A percentile compares a stretch with the other conserved stretches of the same genome.
Conservation (phyloP, 2,329 filamentous ascomycete genomes). For the Endothia cerciana region DNA sequence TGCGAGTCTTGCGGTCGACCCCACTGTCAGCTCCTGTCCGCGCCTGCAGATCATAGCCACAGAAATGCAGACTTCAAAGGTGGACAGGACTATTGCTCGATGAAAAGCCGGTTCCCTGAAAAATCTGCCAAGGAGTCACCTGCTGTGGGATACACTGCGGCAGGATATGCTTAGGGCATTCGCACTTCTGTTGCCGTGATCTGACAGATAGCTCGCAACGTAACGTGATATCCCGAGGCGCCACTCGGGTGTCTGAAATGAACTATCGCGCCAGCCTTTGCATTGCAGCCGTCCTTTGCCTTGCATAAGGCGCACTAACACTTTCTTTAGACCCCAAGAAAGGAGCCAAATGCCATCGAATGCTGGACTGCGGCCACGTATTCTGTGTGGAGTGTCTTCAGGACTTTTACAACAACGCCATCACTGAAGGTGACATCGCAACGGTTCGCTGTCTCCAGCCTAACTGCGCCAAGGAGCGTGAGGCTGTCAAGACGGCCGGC, state of each 20-base stretch:
- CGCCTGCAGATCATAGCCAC: no score
- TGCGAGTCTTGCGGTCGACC: not conserved
- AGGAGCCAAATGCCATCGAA: conserved; percentile 76
- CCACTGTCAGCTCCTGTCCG: no score
- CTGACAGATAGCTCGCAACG: not conserved
- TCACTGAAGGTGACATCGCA: conserved; percentile 80
- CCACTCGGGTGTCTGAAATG: not conserved
- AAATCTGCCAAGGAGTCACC: no score
- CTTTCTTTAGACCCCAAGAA: conserved; percentile 76
- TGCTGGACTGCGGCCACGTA: conserved; percentile 85
- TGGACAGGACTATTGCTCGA: no score
- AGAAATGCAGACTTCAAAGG: no score
- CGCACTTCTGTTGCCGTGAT: not conserved
- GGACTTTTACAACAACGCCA: conserved; percentile 88
- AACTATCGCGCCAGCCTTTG: not conserved
- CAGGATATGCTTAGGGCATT: not conserved
- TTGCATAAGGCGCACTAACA: conserved; percentile 31
- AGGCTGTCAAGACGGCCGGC: conserved; percentile 38
- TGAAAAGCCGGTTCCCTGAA: no score
- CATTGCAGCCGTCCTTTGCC: not conserved
- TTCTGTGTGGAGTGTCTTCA: conserved; percentile 88
- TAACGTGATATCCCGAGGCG: not conserved
- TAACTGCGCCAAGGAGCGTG: conserved; percentile 71
- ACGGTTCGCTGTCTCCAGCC: conserved; percentile 81
- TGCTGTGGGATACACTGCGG: no score